Evolutionary conservation across 1,139 yeast species (phyloP), one percentile per base, ranked within the genome.

Genomic region (Geotrichum klebahnii): DNA sequence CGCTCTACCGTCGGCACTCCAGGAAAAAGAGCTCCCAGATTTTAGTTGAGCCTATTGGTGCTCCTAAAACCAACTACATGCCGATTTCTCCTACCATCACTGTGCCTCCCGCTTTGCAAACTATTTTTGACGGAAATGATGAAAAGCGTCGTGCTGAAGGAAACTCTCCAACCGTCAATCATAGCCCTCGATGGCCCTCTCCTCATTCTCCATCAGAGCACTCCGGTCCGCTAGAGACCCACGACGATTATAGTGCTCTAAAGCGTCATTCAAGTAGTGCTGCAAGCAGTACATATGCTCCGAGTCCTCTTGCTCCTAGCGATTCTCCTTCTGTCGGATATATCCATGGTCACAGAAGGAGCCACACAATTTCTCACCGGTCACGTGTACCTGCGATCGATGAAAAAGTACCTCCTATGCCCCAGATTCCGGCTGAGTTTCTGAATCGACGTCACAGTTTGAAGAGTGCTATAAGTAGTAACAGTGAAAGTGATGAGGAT

Each of bases 1-100:
- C 58, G n/a, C 46, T 58, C 6, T 59, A 62, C 45, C 54, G 71
- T 22, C 57, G 67, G 28, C 71, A 67, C 50, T 54, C 64, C 16
- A 55, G 69, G n/a, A 63, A 63, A 46, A 61, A 60, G 44, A 61
- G 66, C 47, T 63, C 68, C 5, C 69, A 67, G 51, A 66, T 67
- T 31, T 56, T 61, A 23, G 62, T 67, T n/a, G 68, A 69, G 12
- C 68, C 71, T 8, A 53, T 59, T 17, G 59, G 57, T 22, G 49
- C 51, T 5, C 51, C 42, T 20, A 40, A 50, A 16, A 40, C 48
- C 9, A 52, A 52, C 34, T 44, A 52, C 44, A 45, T 52, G 46
- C 55, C 55, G 9, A 44, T 41, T 34, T 49, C 55, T 8, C 55
- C 55, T 24, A 49, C 43, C 9, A 34, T 48, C 17, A 43, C 53